These are phyloP conservation scores for Phytophthora citricola DNA, from an alignment of 352 stramenopile genomes.

Conservation along the genomic window DNA sequence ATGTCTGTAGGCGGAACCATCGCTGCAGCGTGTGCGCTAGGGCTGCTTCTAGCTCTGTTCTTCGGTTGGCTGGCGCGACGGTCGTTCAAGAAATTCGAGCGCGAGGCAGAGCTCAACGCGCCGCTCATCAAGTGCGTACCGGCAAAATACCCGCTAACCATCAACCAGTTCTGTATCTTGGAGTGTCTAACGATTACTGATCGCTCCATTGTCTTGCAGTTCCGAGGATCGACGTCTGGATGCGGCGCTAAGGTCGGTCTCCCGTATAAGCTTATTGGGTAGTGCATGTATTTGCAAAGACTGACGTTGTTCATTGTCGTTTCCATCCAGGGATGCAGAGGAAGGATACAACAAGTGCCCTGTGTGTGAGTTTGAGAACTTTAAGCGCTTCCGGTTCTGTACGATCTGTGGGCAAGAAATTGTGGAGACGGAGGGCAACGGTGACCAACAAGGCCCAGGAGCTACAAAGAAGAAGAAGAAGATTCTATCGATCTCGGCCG, in stretches of 20 bases:
- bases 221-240: slow-evolving; percentile 30
- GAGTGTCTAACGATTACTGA: slow-evolving; percentile 1
- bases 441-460: neutral
- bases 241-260: slow-evolving; percentile 34
- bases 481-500: slow-evolving; percentile 3
- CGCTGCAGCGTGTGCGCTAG: slow-evolving; percentile 9
- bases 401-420: slow-evolving; percentile 34
- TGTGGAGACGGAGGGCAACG: slow-evolving; percentile 2
- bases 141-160: neutral
- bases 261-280: neutral
- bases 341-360: slow-evolving; percentile 38
- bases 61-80: slow-evolving; percentile 17
- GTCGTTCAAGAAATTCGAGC: slow-evolving; percentile 24
- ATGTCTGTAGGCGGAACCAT: slow-evolving; percentile 19
- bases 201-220: slow-evolving; percentile 11
- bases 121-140: slow-evolving; percentile 30
- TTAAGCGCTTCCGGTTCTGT: slow-evolving; percentile 42
- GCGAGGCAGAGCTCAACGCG: slow-evolving; percentile 20
- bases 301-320: slow-evolving; percentile 2
- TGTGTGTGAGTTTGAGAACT: slow-evolving; percentile 50
- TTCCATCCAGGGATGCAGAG: slow-evolving; percentile 25
- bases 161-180: neutral
- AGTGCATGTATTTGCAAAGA: neutral
- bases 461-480: neutral
- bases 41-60: slow-evolving; percentile 12